Evolutionary conservation across 2,329 filamentous ascomycete genomes (phyloP).

Genomic region (Diaporthe sp.): DNA sequence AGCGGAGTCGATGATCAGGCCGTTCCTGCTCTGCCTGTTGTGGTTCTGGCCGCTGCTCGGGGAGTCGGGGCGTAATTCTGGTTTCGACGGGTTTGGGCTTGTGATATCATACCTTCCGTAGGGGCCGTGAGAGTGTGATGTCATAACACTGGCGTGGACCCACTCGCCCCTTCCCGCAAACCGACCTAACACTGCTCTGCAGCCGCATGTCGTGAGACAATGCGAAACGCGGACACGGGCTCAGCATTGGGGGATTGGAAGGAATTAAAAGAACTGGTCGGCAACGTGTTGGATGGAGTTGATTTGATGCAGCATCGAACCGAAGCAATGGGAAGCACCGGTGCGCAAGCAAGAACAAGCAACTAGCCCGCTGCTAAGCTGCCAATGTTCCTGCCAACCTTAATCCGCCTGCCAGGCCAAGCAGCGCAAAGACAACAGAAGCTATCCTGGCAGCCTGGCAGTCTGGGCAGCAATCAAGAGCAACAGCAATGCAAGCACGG

Average conservation of each 20-base stretch:
- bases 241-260: not conserved
- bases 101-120: conserved; percentile 24
- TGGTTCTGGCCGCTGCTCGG: not conserved
- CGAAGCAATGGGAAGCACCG: conserved; percentile 1
- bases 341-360: no score
- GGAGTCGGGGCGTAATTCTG: conserved; percentile 1
- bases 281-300: not conserved
- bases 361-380: not conserved
- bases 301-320: not conserved
- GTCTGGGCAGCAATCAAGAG: not conserved
- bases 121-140: conserved; percentile 15
- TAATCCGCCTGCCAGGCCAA: not conserved
- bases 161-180: conserved; percentile 10
- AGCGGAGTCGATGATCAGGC: not conserved
- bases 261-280: not conserved
- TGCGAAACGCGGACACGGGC: not conserved
- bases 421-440: not conserved
- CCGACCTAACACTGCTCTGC: conserved; percentile 1
- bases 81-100: conserved; percentile 17
- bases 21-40: not conserved
- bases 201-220: conserved; percentile 11
- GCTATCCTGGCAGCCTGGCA: not conserved
- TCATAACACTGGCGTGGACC: conserved; percentile 20
- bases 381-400: conserved; percentile 13
- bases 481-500: not conserved